These are phyloP conservation scores for Cadophora sp. DNA, from an alignment of 2,329 filamentous ascomycete species.

Conservation along the genomic window DNA sequence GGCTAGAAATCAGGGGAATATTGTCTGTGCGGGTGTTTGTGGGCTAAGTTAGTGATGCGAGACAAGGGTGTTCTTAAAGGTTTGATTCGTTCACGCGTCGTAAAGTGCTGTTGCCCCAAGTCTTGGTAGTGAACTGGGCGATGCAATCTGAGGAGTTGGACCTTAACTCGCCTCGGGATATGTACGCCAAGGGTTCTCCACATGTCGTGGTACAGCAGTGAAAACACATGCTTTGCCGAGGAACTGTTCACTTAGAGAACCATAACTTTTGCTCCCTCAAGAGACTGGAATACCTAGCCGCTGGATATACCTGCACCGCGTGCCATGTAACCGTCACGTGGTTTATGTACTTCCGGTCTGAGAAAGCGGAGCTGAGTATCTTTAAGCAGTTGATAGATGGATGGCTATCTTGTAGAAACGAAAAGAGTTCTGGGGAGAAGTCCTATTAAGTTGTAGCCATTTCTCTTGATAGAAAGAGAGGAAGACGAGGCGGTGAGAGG, in stretches of 20 bases:
- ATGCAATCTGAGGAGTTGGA: neutral
- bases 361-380: no score
- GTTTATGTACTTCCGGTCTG: no score
- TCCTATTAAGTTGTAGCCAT: no score
- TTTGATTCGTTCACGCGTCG: constrained; percentile 6
- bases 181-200: neutral
- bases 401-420: no score
- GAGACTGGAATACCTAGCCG: no score
- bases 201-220: neutral
- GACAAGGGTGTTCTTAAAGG: neutral
- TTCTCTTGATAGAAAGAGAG: no score
- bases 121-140: neutral
- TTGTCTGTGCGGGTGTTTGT: constrained; percentile 7
- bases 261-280: neutral
- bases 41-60: neutral
- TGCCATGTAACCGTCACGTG: no score
- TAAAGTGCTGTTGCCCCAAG: neutral
- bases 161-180: neutral
- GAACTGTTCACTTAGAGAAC: neutral
- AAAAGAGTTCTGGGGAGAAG: no score
- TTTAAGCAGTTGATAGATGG: no score
- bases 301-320: no score
- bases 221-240: neutral
- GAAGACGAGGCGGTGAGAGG: no score
- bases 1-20: neutral